Percentiles rank a stretch among this genome's conserved stretches.
Conservation (phyloP, 2,329 filamentous ascomycete species). For the Cryphonectria parasitica region DNA sequence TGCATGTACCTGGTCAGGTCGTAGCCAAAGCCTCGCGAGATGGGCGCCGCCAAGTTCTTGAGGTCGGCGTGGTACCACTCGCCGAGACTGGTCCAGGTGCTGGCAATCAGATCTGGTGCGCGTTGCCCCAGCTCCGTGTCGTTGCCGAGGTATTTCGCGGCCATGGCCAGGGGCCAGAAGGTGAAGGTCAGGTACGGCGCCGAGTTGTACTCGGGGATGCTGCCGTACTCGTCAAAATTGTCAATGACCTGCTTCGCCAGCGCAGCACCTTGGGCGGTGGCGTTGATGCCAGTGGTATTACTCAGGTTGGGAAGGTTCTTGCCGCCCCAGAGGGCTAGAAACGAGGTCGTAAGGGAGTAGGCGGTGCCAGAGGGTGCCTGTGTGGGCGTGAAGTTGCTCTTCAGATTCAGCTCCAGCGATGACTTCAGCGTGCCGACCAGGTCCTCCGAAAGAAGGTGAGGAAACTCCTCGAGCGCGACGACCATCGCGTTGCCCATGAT, state of each 20-base stretch:
- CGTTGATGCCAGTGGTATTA: neutral
- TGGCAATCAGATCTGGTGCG: constrained; percentile 2
- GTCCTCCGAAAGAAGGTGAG: constrained; percentile 42
- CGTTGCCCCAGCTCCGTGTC: constrained; percentile 1
- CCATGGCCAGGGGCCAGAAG: constrained; percentile 5
- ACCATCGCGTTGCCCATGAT: constrained; percentile 65
- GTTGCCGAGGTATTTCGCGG: neutral
- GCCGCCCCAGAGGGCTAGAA: constrained; percentile 4
- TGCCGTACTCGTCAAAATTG: constrained; percentile 4
- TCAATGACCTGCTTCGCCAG: constrained; percentile 6
- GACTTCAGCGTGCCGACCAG: neutral
- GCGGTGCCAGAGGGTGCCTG: constrained; percentile 3
- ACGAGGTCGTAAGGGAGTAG: constrained; percentile 1
- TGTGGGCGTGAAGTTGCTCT: constrained; percentile 5
- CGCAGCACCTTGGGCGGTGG: constrained; percentile 1
- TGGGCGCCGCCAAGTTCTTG: constrained; percentile 65
- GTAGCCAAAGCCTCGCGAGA: constrained; percentile 65
- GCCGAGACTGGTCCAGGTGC: constrained; percentile 7
- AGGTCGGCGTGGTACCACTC: constrained; percentile 57
- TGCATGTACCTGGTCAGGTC: constrained; percentile 66
- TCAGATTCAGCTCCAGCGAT: constrained; percentile 1
- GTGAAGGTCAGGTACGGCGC: constrained; percentile 5
- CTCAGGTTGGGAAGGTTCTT: neutral
- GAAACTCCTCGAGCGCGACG: constrained; percentile 61
- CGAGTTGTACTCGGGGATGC: constrained; percentile 3